phyloP scores from a whole-genome alignment of 176 grass and related monocot genomes.

The Aegilops speltoides region DNA sequence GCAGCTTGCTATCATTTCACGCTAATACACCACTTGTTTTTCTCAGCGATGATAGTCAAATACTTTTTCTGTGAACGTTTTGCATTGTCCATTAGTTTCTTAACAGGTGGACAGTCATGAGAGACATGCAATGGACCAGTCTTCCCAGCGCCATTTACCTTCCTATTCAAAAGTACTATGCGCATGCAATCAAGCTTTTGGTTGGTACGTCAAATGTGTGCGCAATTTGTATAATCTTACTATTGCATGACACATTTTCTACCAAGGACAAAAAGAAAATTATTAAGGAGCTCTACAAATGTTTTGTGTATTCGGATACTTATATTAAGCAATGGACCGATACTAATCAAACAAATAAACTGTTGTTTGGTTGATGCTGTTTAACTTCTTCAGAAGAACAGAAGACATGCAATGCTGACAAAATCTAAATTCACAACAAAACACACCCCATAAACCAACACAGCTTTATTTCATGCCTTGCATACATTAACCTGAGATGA shows the following conservation, averaged over 20 bases:
- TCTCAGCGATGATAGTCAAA: not conserved
- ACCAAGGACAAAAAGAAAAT: not conserved
- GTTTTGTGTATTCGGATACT: not conserved
- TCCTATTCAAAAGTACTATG: not conserved
- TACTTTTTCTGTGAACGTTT: not conserved
- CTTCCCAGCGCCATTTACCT: not conserved
- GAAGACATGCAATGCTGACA: not conserved
- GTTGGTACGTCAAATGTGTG: not conserved
- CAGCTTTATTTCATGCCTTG: not conserved
- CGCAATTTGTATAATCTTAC: not conserved
- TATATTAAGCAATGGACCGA: not conserved
- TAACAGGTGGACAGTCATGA: not conserved
- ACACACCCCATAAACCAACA: conserved; percentile 8
- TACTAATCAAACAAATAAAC: not conserved
- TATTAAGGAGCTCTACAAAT: not conserved
- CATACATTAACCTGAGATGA: not conserved
- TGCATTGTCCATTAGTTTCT: not conserved
- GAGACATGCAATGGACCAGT: not conserved
- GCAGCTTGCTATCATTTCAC: not conserved
- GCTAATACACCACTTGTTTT: not conserved
- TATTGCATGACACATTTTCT: not conserved
- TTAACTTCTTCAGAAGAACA: not conserved
- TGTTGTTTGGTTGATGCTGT: not conserved
- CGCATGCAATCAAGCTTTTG: not conserved
- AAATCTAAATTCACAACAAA: not conserved